A percentile compares a stretch with the other conserved stretches of the same genome.
Evolutionary conservation across 2,329 filamentous ascomycete genomes (phyloP).

Genomic region (Diaporthe aspalathi): DNA sequence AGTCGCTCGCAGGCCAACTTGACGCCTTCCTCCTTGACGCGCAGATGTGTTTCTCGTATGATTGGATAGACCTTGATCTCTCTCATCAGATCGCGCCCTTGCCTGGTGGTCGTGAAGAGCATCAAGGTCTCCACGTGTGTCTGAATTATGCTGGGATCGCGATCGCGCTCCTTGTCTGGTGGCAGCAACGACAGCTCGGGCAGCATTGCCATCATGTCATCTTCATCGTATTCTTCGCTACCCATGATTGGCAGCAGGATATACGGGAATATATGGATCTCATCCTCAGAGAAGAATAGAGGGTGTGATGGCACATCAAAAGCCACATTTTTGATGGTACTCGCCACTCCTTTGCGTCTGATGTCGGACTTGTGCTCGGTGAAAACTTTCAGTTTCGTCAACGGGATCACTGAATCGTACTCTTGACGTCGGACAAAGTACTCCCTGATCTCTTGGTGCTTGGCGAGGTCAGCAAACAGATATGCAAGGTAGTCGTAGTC

Average conservation of each 20-base stretch:
- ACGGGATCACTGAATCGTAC: constrained; percentile 86
- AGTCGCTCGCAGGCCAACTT: constrained; percentile 87
- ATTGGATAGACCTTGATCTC: constrained; percentile 88
- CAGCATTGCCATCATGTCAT: constrained; percentile 88
- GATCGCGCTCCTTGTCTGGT: constrained; percentile 88
- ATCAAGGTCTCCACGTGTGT: constrained; percentile 91
- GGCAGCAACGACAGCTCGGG: constrained; percentile 90
- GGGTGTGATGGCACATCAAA: constrained; percentile 84
- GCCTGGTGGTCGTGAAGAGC: constrained; percentile 81
- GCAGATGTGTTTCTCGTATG: constrained; percentile 84
- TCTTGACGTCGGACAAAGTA: constrained; percentile 80
- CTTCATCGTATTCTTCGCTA: constrained; percentile 86
- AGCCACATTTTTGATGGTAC: constrained; percentile 91
- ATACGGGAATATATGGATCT: constrained; percentile 87
- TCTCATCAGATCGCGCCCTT: constrained; percentile 80
- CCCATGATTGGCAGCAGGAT: constrained; percentile 89
- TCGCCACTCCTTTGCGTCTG: constrained; percentile 92
- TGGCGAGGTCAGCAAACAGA: constrained; percentile 91
- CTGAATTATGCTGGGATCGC: constrained; percentile 79
- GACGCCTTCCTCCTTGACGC: constrained; percentile 82
- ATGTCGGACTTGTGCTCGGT: constrained; percentile 89
- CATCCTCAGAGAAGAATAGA: constrained; percentile 75
- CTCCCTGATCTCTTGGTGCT: constrained; percentile 77
- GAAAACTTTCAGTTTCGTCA: constrained; percentile 93
- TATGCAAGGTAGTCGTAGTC: constrained; percentile 95